Percentiles rank a stretch among this genome's conserved stretches.
Conservation (phyloP, 2,329 filamentous ascomycete species). For the Alternaria angustiovoidea region DNA sequence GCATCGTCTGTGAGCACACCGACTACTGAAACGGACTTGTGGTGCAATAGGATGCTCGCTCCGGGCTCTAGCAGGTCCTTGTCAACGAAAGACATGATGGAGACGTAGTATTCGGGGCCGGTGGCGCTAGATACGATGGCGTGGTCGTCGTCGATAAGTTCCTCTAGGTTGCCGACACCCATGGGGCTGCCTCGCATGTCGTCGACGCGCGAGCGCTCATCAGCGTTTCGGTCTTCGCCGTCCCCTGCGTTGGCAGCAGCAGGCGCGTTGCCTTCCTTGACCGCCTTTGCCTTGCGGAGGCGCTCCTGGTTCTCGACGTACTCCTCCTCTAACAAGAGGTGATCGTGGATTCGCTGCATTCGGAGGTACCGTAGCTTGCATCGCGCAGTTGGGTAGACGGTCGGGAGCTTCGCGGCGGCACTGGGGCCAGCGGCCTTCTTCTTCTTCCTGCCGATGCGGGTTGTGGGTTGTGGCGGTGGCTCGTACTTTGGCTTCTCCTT, state of each 20-base stretch:
- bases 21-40: slow-evolving; percentile 97
- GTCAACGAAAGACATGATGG: slow-evolving; percentile 99
- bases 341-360: slow-evolving; percentile 99
- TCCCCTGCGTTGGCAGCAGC: slow-evolving; percentile 65
- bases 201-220: slow-evolving; percentile 93
- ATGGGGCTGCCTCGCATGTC: slow-evolving; percentile 99
- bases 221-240: slow-evolving; percentile 85
- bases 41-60: slow-evolving; percentile 91
- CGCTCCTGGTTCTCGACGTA: slow-evolving; percentile 99
- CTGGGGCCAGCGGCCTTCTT: slow-evolving; percentile 93
- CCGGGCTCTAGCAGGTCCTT: slow-evolving; percentile 97
- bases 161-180: slow-evolving; percentile 96
- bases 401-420: slow-evolving; percentile 92
- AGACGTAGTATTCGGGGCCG: slow-evolving; percentile 98
- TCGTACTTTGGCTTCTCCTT: slow-evolving; percentile 99
- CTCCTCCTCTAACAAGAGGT: slow-evolving; percentile 94
- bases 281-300: slow-evolving; percentile 86
- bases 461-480: slow-evolving; percentile 94
- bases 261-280: slow-evolving; percentile 62
- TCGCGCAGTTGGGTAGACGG: slow-evolving; percentile 92
- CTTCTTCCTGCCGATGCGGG: slow-evolving; percentile 97
- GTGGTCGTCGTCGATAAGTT: slow-evolving; percentile 99
- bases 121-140: slow-evolving; percentile 98
- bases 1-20: slow-evolving; percentile 96
- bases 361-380: slow-evolving; percentile 97